phyloP scores from a whole-genome alignment of 805 yeast genomes.

The Kazachstania viticola region DNA sequence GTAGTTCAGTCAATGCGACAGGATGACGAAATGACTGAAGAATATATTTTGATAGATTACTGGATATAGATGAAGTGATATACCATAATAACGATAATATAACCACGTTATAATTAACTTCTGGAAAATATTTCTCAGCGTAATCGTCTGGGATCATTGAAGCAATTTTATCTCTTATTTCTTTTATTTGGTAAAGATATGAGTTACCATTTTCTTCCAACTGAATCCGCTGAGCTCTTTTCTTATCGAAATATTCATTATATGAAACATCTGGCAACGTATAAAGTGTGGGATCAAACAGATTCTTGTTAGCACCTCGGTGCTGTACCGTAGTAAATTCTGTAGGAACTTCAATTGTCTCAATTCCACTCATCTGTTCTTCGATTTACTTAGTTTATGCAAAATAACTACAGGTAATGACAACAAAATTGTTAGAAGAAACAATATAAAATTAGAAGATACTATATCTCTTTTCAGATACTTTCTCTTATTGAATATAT shows the following conservation, averaged over 20 bases:
- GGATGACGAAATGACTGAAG: slow-evolving; percentile 64
- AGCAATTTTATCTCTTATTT: neutral
- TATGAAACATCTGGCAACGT: slow-evolving; percentile 9
- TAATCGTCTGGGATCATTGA: neutral
- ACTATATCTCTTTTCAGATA: no score
- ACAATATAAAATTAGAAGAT: no score
- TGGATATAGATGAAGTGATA: slow-evolving; percentile 63
- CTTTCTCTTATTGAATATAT: no score
- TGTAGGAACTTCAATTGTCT: neutral
- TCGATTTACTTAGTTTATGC: no score
- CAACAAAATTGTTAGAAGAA: no score
- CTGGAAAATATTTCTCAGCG: slow-evolving; percentile 16
- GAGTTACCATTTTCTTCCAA: neutral
- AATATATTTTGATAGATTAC: slow-evolving; percentile 71
- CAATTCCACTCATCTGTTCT: slow-evolving; percentile 1
- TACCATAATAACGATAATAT: slow-evolving; percentile 70
- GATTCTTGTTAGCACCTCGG: slow-evolving; percentile 11
- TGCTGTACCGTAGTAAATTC: slow-evolving; percentile 6
- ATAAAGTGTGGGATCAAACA: slow-evolving; percentile 15
- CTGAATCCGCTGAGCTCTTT: slow-evolving; percentile 1
- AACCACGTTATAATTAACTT: slow-evolving; percentile 33
- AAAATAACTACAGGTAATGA: no score
- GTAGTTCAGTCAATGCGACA: slow-evolving; percentile 79
- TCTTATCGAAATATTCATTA: slow-evolving; percentile 2
- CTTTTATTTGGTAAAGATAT: neutral